These are phyloP conservation scores for Miamiensis avidus DNA, from an alignment of 169 alveolate species.

Conservation along the genomic window DNA sequence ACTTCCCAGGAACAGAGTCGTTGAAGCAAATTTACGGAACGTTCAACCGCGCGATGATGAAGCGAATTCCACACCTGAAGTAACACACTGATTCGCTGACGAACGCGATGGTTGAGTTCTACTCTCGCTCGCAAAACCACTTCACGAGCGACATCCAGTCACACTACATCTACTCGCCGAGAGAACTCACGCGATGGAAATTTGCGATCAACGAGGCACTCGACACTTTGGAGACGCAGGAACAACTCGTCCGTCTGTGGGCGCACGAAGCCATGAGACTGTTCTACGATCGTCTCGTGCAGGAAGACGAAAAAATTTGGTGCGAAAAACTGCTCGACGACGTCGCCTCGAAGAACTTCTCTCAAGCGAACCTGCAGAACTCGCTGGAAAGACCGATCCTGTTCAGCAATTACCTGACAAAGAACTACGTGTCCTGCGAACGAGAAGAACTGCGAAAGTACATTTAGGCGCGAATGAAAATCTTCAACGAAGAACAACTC, in stretches of 20 bases:
- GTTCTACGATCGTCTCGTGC: constrained; percentile 95
- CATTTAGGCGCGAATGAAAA: constrained; percentile 82
- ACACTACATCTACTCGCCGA: constrained; percentile 97
- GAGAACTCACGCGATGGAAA: constrained; percentile 99
- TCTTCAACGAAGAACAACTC: constrained; percentile 95
- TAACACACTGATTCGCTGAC: constrained; percentile 91
- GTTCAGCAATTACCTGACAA: constrained; percentile 80
- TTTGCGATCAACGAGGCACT: constrained; percentile 90
- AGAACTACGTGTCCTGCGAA: constrained; percentile 75
- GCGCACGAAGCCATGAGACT: constrained; percentile 96
- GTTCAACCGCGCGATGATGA: constrained; percentile 95
- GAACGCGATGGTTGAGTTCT: constrained; percentile 97
- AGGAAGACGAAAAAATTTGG: constrained; percentile 93
- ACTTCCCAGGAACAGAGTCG: constrained; percentile 98
- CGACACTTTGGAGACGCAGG: constrained; percentile 79
- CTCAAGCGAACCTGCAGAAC: constrained; percentile 55
- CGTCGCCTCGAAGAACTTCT: constrained; percentile 84
- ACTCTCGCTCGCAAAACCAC: constrained; percentile 88
- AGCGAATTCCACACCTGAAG: constrained; percentile 81
- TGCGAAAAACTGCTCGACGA: constrained; percentile 91
- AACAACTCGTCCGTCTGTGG: constrained; percentile 90
- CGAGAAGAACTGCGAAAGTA: constrained; percentile 87
- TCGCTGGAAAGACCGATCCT: constrained; percentile 86
- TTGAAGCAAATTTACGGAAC: constrained; percentile 96
- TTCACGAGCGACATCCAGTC: constrained; percentile 97